Percentiles rank a stretch among this genome's conserved stretches.
Evolutionary conservation across 331 rosid genomes (phyloP).

Genomic region (Rosa hybrid): DNA sequence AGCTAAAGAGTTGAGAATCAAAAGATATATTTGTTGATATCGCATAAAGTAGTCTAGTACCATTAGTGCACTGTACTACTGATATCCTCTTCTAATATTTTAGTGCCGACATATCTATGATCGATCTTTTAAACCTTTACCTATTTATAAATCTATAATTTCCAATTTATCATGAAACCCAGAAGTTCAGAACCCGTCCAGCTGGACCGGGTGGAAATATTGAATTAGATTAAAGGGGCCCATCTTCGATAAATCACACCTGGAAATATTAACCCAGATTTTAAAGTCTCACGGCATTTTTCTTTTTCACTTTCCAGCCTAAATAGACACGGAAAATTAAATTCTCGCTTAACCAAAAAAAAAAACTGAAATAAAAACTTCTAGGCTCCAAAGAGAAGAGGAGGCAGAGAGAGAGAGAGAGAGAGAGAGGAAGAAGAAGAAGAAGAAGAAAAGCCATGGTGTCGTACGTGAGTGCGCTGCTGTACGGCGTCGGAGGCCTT

Average conservation of each 20-base stretch:
- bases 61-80: no score
- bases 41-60: no score
- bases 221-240: background rate
- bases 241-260: background rate
- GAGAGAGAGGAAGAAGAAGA: background rate
- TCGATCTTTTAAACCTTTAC: no score
- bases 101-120: no score
- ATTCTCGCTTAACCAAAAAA: background rate
- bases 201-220: no score
- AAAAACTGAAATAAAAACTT: constrained; percentile 2
- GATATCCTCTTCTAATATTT: no score
- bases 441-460: constrained; percentile 45
- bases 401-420: background rate
- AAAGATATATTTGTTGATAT: no score
- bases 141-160: no score
- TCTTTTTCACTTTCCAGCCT: background rate
- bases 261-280: background rate
- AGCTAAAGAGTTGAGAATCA: background rate
- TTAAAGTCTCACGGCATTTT: background rate
- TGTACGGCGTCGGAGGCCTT: constrained; percentile 90
- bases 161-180: background rate
- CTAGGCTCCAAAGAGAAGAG: background rate
- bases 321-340: background rate
- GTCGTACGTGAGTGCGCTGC: constrained; percentile 55
- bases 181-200: background rate